A percentile compares a stretch with the other conserved stretches of the same genome.
Conservation (phyloP, 2,329 filamentous ascomycete genomes). For the Scytalidium lignicola region DNA sequence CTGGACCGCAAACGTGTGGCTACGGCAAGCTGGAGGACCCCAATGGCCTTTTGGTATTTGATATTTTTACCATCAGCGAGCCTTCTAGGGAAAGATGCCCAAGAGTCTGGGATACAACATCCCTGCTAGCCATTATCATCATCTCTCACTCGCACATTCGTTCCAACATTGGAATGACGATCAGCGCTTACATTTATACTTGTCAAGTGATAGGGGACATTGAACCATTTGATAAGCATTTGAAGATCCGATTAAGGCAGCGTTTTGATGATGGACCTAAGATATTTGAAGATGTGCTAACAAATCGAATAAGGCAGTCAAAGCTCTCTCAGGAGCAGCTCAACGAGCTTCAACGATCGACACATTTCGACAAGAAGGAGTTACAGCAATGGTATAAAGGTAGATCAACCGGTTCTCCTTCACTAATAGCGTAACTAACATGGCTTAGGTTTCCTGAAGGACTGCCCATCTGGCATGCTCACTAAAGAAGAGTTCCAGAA, state of each 20-base stretch:
- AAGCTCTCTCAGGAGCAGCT: constrained; percentile 97
- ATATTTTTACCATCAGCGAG: no score
- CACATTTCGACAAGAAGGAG: constrained; percentile 99
- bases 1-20: no score
- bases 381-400: constrained; percentile 99
- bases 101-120: no score
- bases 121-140: no score
- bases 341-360: constrained; percentile 89
- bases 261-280: background rate
- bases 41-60: no score
- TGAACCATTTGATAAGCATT: background rate
- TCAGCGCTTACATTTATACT: background rate
- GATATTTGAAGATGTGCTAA: constrained; percentile 8
- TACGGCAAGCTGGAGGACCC: no score
- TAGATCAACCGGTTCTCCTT: constrained; percentile 37
- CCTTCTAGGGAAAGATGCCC: no score
- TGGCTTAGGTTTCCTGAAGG: constrained; percentile 82
- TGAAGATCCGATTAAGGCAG: background rate
- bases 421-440: constrained; percentile 7
- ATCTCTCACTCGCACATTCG: no score
- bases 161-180: no score
- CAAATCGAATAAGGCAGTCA: constrained; percentile 65
- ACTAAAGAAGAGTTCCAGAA: constrained; percentile 99
- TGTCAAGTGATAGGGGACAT: background rate
- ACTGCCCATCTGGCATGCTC: constrained; percentile 94